Evolutionary conservation across 129 eudicot species (phyloP), one percentile per base, ranked within the genome.

Genomic region (Pseudognaphalium luteoalbum): DNA sequence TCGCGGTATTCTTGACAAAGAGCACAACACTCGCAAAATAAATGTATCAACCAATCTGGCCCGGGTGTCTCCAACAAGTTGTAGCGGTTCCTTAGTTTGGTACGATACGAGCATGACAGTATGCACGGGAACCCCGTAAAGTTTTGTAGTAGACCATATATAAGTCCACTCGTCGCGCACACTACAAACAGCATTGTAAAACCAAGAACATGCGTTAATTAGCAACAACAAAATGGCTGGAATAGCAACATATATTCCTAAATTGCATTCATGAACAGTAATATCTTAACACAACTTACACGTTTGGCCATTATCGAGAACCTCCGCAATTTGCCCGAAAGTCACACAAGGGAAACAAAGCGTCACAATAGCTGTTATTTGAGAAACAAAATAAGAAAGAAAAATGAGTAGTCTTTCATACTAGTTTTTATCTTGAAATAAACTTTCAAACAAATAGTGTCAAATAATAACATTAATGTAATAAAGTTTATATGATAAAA

Each of bases 1-100:
- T 87, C 91, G 5, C 88, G 75, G 68, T 87, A 87, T 76, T 87
- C 91, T 78, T 87, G 91, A 68, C 91, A 87, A 12, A 87, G 84
- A 29, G 88, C 88, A 64, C 91, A 84, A 60, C 57, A 81, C 17
- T 87, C 88, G 19, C 91, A 87, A 20, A 74, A 76, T 68, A 81
- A 81, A 35, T 87, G 91, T 35, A 71, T 64, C 1, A 80, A 11
- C 80, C 86, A 84, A 58, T 81, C 91, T 2, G 91, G 78, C 32
- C 59, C 86, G 2, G 71, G 52, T 0, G 86, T 63, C 78, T 84
- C 91, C 29, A 81, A 15, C 12, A 87, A 82, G 30, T 81, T 72
- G 21, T 68, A 87, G 11, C 66, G 78, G 69, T 29, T 35, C 72
- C 91, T 83, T 30, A 87, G 34, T 75, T 81, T 83, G 39, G 80